Base-by-base conservation (phyloP, 2,329 filamentous ascomycete species). In the Aureobasidium subglaciale region DNA sequence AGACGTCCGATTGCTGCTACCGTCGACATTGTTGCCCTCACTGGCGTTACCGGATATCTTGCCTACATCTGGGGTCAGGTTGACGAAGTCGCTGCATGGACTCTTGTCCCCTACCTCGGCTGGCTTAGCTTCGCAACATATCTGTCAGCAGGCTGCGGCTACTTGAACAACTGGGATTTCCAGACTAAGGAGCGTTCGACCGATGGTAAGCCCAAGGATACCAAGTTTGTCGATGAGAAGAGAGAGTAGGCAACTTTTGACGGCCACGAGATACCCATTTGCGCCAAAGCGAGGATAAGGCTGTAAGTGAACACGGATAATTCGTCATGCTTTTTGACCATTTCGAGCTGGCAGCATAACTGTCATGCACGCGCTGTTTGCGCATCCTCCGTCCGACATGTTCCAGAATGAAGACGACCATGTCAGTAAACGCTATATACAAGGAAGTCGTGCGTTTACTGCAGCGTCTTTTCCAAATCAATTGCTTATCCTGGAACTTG, bases 71-170 rank as follows among this genome's bases (percentile, higher is more conserved):
- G 89, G 85, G 82, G 82, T 59, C 76, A 83, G 60, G 80, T 92
- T 43, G 91, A 96, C 68, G 70, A 77, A 18, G 77, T 83, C 7
- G 84, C 89, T 18, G 87, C 83, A 15, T 91, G 83, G 81, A 77
- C 83, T 61, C 78, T 95, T 71, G 80, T 81, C 22, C 92, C 91
- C 0, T 97, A 96, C 67, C 73, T 95, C 24, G 87, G 76, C 15
- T 97, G 92, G 92, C 73, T 96, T 63, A 76, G 84, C 53, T 96
- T 95, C 67, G 91, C 90, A 29, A 90, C 87, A 0, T 97, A 96
- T 67, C 75, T 97, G 52, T 89, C 84, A 64, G 82, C 64, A 45
- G 71, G 70, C 18, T 63, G 62, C 48, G 71, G 71, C 5, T 71
- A 73, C 57, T 60, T 74, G 40, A 74, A 74, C 56, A 58, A 66